Percentiles rank a stretch among this genome's conserved stretches.
Conservation (phyloP, 108 stramenopile genomes). For the Cyclostephanos invisitatus region DNA sequence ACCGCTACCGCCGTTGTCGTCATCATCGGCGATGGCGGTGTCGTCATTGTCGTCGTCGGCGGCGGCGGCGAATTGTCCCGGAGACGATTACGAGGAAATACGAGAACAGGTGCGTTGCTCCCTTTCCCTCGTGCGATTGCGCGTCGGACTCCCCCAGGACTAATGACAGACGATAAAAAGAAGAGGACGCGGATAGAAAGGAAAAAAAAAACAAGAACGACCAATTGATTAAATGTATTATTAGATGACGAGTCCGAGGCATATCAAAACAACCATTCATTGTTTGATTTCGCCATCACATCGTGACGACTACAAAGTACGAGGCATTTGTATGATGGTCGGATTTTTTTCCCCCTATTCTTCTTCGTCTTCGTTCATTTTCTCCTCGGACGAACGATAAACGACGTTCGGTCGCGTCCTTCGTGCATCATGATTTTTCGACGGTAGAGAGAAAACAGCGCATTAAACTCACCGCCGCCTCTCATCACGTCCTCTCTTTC, state of each 20-base stretch:
- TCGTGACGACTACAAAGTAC: constrained; percentile 25
- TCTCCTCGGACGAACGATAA: background rate
- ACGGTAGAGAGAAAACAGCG: no score
- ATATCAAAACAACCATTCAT: constrained; percentile 6
- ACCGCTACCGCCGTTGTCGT: background rate
- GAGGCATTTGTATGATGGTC: constrained; percentile 21
- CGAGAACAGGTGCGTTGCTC: constrained; percentile 62
- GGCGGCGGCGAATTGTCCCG: constrained; percentile 27
- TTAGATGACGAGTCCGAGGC: constrained; percentile 23
- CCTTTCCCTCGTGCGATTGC: background rate
- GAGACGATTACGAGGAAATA: constrained; percentile 79
- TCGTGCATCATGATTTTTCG: no score
- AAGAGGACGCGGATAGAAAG: background rate
- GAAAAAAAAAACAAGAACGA: background rate
- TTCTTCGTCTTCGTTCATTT: background rate
- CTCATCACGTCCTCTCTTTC: no score
- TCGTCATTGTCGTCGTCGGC: constrained; percentile 3
- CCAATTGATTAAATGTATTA: constrained; percentile 17
- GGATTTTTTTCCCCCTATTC: background rate
- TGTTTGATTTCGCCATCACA: background rate
- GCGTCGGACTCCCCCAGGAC: no score
- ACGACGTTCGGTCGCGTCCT: no score
- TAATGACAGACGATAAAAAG: background rate
- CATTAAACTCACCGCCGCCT: no score
- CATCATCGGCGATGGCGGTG: background rate